A percentile compares a stretch with the other conserved stretches of the same genome.
These are phyloP conservation scores for Leccinellum rugosiceps DNA, from an alignment of 768 basidiomycete species.

Conservation along the genomic window DNA sequence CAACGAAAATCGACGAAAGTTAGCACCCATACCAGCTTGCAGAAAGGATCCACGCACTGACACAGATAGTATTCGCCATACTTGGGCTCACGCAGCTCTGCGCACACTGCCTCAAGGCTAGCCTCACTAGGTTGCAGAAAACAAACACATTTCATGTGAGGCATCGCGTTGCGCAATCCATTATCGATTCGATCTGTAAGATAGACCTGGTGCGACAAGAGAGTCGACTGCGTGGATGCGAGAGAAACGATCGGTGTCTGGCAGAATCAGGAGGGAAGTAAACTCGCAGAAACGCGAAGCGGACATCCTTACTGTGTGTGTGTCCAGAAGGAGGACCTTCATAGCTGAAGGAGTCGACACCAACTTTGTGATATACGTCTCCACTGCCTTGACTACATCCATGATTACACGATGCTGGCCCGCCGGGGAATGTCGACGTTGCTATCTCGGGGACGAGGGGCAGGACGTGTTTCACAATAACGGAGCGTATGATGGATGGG, in stretches of 20 bases:
- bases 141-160: constrained; percentile 96
- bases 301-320: constrained; percentile 73
- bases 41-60: constrained; percentile 76
- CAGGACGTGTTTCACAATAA: not conserved
- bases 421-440: not conserved
- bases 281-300: not conserved
- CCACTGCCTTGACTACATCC: constrained; percentile 95
- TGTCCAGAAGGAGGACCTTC: constrained; percentile 94
- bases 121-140: constrained; percentile 83
- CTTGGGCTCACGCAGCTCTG: constrained; percentile 84
- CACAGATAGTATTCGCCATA: constrained; percentile 99
- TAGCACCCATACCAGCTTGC: constrained; percentile 15
- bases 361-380: constrained; percentile 89
- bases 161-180: constrained; percentile 83
- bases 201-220: constrained; percentile 95
- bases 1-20: constrained; percentile 1
- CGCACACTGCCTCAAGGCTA: constrained; percentile 77
- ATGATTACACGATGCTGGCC: constrained; percentile 39
- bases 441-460: not conserved
- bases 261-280: constrained; percentile 5
- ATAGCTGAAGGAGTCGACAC: constrained; percentile 82
- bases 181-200: constrained; percentile 98
- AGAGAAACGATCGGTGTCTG: constrained; percentile 95
- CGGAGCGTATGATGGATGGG: not conserved
- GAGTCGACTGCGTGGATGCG: constrained; percentile 88